Base-by-base conservation (phyloP, 2,329 filamentous ascomycete species). In the Trichoderma pleuroti region DNA sequence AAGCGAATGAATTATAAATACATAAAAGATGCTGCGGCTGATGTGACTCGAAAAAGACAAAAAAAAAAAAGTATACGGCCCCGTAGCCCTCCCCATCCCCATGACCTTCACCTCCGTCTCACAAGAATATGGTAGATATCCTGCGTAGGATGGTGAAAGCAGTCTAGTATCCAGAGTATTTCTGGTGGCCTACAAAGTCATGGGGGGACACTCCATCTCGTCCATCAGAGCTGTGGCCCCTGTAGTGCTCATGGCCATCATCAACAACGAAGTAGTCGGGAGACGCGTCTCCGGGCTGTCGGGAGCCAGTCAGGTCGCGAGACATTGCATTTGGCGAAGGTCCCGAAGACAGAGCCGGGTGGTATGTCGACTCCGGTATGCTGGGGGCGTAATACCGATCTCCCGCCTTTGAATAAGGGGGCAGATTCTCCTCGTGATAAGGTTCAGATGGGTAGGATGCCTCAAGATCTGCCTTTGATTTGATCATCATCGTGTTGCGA, bases 401-500 rank as follows among this genome's bases (percentile, higher is more conserved):
- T 14, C 81, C 76, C 5, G 77, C 77, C 21, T 78, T 74, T 11
- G 77, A 76, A n/a, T 76, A 79, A 11, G 66, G 69, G 32, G 68
- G 72, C 42, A 80, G 80, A 72, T 79, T 78, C 68, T 80, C 78
- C 65, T 83, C 80, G 32, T 77, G 72, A 8, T 81, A 78, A 66
- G 80, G 79, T 12, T 46, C 39, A 70, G 85, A 76, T 57, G 85
- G 80, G 74, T 85, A 84, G 71, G 82, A 82, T 34, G 80, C 79
- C 52, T 80, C 78, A 24, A 80, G 75, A 39, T 78, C 74, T 49
- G 78, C 77, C 72, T 82, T 80, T 54, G 75, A 70, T 52, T 81
- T 87, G 80, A 93, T 89, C 71, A 97, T 89, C 24, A 98, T 88
- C 14, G 92, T 94, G 84, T 95, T 95, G 78, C 93, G 92, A 2